Percentiles rank a stretch among this genome's conserved stretches.
phyloP scores from a whole-genome alignment of 306 rosid species.

The Prunus fruticosa region DNA sequence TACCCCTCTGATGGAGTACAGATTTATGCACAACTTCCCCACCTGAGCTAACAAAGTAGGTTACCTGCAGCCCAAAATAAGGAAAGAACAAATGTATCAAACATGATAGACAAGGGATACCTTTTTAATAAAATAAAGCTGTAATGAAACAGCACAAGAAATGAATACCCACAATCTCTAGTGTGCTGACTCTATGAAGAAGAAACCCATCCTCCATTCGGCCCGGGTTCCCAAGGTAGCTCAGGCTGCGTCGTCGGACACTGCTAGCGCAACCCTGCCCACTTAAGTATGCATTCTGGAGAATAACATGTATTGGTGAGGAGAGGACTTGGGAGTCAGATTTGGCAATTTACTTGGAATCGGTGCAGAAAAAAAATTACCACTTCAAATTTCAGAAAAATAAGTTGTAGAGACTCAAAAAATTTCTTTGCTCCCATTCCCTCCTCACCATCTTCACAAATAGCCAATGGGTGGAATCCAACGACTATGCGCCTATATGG shows the following conservation, averaged over 20 bases:
- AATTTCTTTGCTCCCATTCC: constrained; percentile 25
- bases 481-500: constrained; percentile 44
- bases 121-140: not conserved
- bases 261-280: constrained; percentile 41
- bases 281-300: constrained; percentile 57
- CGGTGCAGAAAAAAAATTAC: constrained; percentile 18
- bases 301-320: not conserved
- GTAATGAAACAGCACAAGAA: not conserved
- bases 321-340: not conserved
- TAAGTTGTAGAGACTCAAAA: constrained; percentile 24
- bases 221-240: constrained; percentile 42
- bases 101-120: not conserved
- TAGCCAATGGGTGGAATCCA: constrained; percentile 45
- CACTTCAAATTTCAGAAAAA: constrained; percentile 41
- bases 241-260: constrained; percentile 23
- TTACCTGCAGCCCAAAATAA: constrained; percentile 30
- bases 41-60: constrained; percentile 33
- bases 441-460: constrained; percentile 32
- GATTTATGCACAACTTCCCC: constrained; percentile 38
- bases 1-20: constrained; percentile 47
- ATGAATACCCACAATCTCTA: constrained; percentile 44
- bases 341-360: not conserved
- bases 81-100: not conserved
- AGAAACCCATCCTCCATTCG: not conserved
- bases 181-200: constrained; percentile 49